These are phyloP conservation scores for Petunia axillaris DNA, from an alignment of 257 asterid species.

Conservation along the genomic window DNA sequence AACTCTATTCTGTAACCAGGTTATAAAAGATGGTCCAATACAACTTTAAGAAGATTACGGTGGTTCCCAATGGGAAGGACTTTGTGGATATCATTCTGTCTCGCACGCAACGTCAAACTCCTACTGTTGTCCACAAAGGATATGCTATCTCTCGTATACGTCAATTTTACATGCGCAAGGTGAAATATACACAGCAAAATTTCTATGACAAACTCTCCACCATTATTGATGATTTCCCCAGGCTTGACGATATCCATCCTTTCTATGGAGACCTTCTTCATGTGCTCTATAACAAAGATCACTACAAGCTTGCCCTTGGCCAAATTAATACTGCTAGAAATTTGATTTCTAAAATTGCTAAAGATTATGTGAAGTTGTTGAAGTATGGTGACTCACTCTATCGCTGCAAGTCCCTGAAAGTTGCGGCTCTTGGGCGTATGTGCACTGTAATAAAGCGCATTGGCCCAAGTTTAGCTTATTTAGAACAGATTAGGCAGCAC, in stretches of 20 bases:
- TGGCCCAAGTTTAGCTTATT: constrained; percentile 93
- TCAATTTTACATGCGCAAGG: constrained; percentile 95
- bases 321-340: constrained; percentile 92
- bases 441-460: constrained; percentile 84
- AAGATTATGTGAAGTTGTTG: constrained; percentile 79
- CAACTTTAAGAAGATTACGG: constrained; percentile 91
- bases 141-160: constrained; percentile 90
- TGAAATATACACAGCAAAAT: constrained; percentile 81
- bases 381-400: constrained; percentile 93
- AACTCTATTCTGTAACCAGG: neutral
- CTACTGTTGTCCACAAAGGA: constrained; percentile 97
- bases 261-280: constrained; percentile 93
- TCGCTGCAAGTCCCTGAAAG: constrained; percentile 87
- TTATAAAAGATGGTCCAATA: constrained; percentile 80
- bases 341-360: constrained; percentile 75
- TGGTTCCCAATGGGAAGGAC: constrained; percentile 88
- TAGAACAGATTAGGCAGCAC: constrained; percentile 96
- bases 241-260: constrained; percentile 94
- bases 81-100: constrained; percentile 88
- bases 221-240: constrained; percentile 89
- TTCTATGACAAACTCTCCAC: constrained; percentile 87
- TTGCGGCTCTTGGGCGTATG: constrained; percentile 97
- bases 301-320: constrained; percentile 96
- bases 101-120: constrained; percentile 93
- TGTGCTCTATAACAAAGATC: constrained; percentile 95